Evolutionary conservation across 148 eudicot genomes (phyloP).

Genomic region (Heliamphora exappendiculata): DNA sequence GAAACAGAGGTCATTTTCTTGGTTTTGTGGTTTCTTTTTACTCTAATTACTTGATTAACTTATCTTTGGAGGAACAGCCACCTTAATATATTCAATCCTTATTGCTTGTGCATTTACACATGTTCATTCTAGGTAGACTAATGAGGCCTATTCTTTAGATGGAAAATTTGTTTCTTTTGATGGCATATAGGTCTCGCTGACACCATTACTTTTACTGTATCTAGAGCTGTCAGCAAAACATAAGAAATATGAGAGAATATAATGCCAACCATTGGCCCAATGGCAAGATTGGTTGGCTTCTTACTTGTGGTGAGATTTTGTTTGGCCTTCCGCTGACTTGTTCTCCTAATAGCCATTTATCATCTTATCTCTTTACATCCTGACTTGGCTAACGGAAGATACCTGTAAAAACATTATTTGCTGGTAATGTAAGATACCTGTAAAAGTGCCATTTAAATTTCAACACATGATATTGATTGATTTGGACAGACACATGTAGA

Average conservation of each 20-base stretch:
- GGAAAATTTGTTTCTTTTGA: background rate
- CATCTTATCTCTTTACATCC: no score
- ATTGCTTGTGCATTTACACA: background rate
- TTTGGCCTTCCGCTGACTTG: background rate
- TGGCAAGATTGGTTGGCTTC: background rate
- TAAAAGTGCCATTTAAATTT: background rate
- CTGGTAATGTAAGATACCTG: no score
- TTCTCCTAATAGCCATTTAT: background rate
- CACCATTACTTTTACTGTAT: background rate
- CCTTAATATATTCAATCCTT: background rate
- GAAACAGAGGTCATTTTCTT: constrained; percentile 55
- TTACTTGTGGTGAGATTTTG: background rate
- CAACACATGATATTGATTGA: background rate
- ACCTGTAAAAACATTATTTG: background rate
- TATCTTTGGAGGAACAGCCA: background rate
- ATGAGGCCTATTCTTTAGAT: background rate
- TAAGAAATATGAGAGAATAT: background rate
- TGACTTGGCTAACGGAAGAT: background rate
- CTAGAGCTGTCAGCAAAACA: background rate
- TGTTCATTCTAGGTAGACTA: background rate
- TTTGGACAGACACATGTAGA: background rate
- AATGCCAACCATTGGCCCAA: background rate
- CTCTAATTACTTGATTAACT: background rate
- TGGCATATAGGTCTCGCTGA: background rate
- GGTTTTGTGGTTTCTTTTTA: constrained; percentile 1